Evolutionary conservation across 345 rosid genomes (phyloP), one percentile per base, ranked within the genome.

Genomic region (Pistacia integerrima): DNA sequence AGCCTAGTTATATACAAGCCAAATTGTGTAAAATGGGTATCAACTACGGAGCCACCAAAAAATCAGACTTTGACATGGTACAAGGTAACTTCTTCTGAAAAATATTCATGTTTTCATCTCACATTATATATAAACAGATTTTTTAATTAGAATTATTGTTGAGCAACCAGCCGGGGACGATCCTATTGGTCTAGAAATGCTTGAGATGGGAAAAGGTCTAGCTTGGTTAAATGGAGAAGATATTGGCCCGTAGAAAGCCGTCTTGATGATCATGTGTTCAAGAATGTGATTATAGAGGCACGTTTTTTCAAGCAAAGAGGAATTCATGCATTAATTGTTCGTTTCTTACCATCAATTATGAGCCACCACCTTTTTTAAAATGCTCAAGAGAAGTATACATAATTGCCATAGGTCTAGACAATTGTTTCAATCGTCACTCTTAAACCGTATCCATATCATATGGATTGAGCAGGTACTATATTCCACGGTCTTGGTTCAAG

Each of bases 151-250:
- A 33, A 30, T 56, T 80, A 78, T 85, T 52, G 88, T 96, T 73
- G 91, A 93, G 69, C 70, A 87, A 79, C 99, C 99, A 61, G 62
- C 87, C 0, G 97, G 98, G 20, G 79, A 86, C 89, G 99, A 93
- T 76, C 99, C 97, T 4, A 79, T 91, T n/a, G 99, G 94, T 75
- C 80, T 93, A 49, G 98, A 93, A 78, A 93, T 96, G 99, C 64
- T 92, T 67, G 81, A 85, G 68, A 91, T 93, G 98, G 98, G 97
- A 56, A 96, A 96, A 88, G 98, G 98, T 30, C 90, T 87, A 80
- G 99, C 97, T 58, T 93, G 99, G 99, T 82, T 96, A 83, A 92
- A 93, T 30, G 99, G 99, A n/a, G 93, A 96, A 93, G 97, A 84
- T 96, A 90, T 77, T 96, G 92, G 93, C 94, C 89, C 3, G 83